Conservation (phyloP, 495 filamentous ascomycete genomes). For the Neurospora sp. region DNA sequence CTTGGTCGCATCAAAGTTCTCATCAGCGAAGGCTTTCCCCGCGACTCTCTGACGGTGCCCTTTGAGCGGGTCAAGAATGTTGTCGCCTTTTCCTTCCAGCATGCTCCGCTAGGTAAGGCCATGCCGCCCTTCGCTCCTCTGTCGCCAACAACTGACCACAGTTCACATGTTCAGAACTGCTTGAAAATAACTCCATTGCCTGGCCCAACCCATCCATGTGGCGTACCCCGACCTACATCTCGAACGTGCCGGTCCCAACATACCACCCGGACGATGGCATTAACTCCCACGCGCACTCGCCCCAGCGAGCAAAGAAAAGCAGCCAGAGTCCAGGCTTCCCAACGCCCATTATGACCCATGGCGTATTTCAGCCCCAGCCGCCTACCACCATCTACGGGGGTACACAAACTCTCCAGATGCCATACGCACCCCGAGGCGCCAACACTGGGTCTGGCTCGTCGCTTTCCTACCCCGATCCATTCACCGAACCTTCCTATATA, state of each 20-base stretch:
- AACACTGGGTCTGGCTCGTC: constrained; percentile 10
- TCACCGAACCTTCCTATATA: constrained; percentile 27
- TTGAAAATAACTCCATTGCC: constrained; percentile 69
- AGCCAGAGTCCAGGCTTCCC: constrained; percentile 9
- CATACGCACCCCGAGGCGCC: constrained; percentile 14
- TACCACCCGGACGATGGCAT: constrained; percentile 30
- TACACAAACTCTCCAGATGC: constrained; percentile 1
- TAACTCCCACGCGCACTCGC: constrained; percentile 36
- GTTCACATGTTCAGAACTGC: constrained; percentile 39
- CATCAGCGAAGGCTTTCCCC: constrained; percentile 61
- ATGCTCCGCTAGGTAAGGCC: constrained; percentile 64
- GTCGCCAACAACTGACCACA: background rate
- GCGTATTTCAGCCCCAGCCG: constrained; percentile 10
- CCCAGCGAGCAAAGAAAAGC: constrained; percentile 5
- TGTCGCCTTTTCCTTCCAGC: constrained; percentile 75
- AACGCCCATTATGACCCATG: background rate
- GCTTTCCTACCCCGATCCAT: constrained; percentile 22
- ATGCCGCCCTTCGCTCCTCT: background rate
- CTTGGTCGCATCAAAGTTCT: constrained; percentile 69
- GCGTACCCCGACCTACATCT: constrained; percentile 36
- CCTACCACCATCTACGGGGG: constrained; percentile 11
- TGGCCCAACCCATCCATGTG: constrained; percentile 76
- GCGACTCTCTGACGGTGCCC: constrained; percentile 38
- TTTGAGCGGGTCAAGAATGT: constrained; percentile 67
- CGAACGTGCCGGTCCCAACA: constrained; percentile 28